These are phyloP conservation scores for Leccinellum luteum DNA, from an alignment of 768 basidiomycete genomes.

Conservation along the genomic window DNA sequence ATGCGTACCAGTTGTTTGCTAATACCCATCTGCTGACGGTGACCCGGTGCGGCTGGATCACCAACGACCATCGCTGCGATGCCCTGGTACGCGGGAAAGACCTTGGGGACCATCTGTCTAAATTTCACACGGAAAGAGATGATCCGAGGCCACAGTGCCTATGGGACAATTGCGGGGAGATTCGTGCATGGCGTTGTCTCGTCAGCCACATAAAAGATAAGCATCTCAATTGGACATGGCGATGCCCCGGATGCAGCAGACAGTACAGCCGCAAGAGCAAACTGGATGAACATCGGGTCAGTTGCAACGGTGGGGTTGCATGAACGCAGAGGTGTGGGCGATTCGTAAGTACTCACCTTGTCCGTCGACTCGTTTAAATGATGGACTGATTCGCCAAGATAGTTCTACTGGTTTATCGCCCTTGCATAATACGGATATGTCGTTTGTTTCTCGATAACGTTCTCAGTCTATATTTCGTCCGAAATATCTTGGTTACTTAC, in stretches of 20 bases:
- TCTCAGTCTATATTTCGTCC: too few species aligned
- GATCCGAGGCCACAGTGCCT: constrained; percentile 3
- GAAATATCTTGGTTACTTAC: too few species aligned
- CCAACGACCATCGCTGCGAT: constrained; percentile 9
- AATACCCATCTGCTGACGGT: neutral
- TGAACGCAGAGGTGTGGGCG: neutral
- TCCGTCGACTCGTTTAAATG: neutral
- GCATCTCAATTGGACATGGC: constrained; percentile 23
- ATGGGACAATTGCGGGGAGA: constrained; percentile 17
- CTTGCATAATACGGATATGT: neutral
- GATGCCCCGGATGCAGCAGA: constrained; percentile 15
- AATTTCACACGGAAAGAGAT: constrained; percentile 3
- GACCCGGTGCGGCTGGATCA: constrained; percentile 10
- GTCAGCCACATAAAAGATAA: constrained; percentile 22
- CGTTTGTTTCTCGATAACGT: neutral
- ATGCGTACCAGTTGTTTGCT: constrained; percentile 4
- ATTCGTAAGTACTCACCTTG: constrained; percentile 1
- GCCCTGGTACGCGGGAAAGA: constrained; percentile 10
- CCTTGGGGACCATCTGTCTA: constrained; percentile 12
- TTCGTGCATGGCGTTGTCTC: constrained; percentile 11
- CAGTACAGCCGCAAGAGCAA: constrained; percentile 19
- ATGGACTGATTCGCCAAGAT: too few species aligned
- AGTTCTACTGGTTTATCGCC: too few species aligned
- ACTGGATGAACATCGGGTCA: constrained; percentile 14
- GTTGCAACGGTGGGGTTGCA: neutral